phyloP scores from a whole-genome alignment of 306 rosid species.

The Aeschynomene evenia region DNA sequence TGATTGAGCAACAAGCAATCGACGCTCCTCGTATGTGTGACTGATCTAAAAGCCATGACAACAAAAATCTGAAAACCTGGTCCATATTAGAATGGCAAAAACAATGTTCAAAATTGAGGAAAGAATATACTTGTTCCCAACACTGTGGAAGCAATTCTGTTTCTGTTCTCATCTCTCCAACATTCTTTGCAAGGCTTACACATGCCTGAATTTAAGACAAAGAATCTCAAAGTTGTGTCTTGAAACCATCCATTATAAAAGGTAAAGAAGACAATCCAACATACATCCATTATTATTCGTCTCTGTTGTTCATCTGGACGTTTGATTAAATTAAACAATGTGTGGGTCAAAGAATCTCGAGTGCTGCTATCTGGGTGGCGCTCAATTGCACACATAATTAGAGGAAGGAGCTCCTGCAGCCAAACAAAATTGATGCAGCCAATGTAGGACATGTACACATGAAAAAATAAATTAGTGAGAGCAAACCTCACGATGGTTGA shows the following conservation, averaged over 20 bases:
- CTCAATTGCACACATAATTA: constrained; percentile 96
- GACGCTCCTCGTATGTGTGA: constrained; percentile 96
- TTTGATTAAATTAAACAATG: constrained; percentile 91
- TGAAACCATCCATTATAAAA: constrained; percentile 16
- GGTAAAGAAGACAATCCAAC: constrained; percentile 34
- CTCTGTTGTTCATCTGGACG: constrained; percentile 98
- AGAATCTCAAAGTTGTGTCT: constrained; percentile 26
- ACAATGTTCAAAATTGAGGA: constrained; percentile 23
- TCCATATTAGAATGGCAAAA: constrained; percentile 23
- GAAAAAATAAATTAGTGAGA: neutral
- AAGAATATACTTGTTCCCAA: constrained; percentile 89
- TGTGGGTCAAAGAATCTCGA: constrained; percentile 96
- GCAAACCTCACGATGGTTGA: constrained; percentile 96
- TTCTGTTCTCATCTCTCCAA: constrained; percentile 99
- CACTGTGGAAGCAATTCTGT: constrained; percentile 97
- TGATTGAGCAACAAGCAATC: constrained; percentile 97
- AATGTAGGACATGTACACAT: constrained; percentile 1
- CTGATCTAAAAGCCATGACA: constrained; percentile 61
- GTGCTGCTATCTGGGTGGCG: constrained; percentile 92
- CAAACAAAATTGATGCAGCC: constrained; percentile 27
- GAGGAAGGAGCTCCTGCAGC: constrained; percentile 92
- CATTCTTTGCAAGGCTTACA: constrained; percentile 87
- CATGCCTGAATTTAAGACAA: constrained; percentile 70
- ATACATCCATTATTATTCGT: constrained; percentile 91
- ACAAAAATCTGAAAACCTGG: constrained; percentile 28